phyloP scores from a whole-genome alignment of 495 filamentous ascomycete genomes.

The Neurospora sp. region DNA sequence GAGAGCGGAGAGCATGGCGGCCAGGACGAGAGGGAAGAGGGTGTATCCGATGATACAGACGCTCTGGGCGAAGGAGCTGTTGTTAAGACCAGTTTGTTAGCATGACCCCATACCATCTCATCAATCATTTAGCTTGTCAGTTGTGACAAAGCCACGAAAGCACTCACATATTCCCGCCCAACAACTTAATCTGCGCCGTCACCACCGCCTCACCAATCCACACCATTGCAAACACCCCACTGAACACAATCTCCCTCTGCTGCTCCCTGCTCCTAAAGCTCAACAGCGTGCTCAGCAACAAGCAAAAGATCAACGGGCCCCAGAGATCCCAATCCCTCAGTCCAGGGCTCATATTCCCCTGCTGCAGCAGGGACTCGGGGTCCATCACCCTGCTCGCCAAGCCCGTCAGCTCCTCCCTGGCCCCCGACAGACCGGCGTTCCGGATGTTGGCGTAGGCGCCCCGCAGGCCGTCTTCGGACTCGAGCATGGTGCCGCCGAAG shows the following conservation, averaged over 20 bases:
- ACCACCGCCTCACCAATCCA: conserved; percentile 97
- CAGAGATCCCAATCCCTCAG: conserved; percentile 96
- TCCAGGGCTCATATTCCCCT: conserved; percentile 77
- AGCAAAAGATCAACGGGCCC: conserved; percentile 89
- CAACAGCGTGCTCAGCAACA: conserved; percentile 76
- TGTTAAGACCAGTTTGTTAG: conserved; percentile 3
- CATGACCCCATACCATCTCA: neutral
- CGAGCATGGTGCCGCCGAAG: conserved; percentile 67
- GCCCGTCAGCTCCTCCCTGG: conserved; percentile 19
- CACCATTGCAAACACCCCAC: conserved; percentile 88
- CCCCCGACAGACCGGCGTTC: conserved; percentile 33
- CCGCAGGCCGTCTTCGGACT: conserved; percentile 43
- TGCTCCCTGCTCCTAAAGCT: conserved; percentile 62
- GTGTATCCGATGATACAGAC: conserved; percentile 98
- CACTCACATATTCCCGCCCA: conserved; percentile 94
- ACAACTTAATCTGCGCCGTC: conserved; percentile 94
- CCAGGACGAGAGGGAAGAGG: conserved; percentile 94
- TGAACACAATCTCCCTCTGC: conserved; percentile 84
- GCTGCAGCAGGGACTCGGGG: conserved; percentile 44
- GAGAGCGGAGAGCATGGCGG: conserved; percentile 77
- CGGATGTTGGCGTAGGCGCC: conserved; percentile 43
- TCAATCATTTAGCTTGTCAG: no score
- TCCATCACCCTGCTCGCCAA: conserved; percentile 34
- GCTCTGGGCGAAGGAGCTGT: conserved; percentile 94
- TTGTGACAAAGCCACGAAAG: neutral